These are phyloP conservation scores for Daphne laureola DNA, from an alignment of 441 rosid species.

Conservation along the genomic window DNA sequence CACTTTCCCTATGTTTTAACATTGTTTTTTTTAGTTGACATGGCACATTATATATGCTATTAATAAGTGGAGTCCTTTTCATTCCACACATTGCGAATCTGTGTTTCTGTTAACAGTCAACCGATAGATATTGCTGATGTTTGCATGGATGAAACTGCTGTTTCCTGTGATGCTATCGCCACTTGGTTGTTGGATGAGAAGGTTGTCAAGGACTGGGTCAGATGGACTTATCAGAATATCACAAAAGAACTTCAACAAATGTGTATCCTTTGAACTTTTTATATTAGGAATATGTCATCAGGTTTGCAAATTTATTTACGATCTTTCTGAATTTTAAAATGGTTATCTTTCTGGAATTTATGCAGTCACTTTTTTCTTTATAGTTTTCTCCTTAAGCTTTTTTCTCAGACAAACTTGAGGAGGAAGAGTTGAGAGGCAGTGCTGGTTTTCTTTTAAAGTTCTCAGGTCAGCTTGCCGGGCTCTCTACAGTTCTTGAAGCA, in stretches of 20 bases:
- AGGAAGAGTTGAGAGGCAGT: slow-evolving; percentile 50
- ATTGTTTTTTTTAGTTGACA: background rate
- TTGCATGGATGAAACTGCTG: slow-evolving; percentile 96
- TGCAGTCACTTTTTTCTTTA: background rate
- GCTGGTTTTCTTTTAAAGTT: slow-evolving; percentile 46
- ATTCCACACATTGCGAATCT: slow-evolving; percentile 9
- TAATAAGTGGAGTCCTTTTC: background rate
- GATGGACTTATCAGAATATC: slow-evolving; percentile 57
- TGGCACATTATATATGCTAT: slow-evolving; percentile 1
- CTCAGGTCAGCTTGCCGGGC: slow-evolving; percentile 47
- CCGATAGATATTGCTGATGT: slow-evolving; percentile 80
- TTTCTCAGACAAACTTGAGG: slow-evolving; percentile 52
- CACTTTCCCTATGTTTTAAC: slow-evolving; percentile 17
- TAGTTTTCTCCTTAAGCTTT: slow-evolving; percentile 30
- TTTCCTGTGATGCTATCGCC: slow-evolving; percentile 85
- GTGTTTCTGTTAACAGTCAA: slow-evolving; percentile 40
- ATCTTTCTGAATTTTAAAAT: too few relatives aligned
- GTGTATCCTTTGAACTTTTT: slow-evolving; percentile 56
- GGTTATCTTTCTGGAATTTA: slow-evolving; percentile 4
- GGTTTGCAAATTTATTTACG: too few relatives aligned
- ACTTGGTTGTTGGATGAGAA: slow-evolving; percentile 98
- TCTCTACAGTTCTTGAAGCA: slow-evolving; percentile 73
- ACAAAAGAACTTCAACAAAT: slow-evolving; percentile 52
- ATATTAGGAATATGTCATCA: background rate
- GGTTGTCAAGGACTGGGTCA: slow-evolving; percentile 97